A percentile compares a stretch with the other conserved stretches of the same genome.
phyloP scores from a whole-genome alignment of 2,329 filamentous ascomycete genomes.

The Hypoxylon sp. region DNA sequence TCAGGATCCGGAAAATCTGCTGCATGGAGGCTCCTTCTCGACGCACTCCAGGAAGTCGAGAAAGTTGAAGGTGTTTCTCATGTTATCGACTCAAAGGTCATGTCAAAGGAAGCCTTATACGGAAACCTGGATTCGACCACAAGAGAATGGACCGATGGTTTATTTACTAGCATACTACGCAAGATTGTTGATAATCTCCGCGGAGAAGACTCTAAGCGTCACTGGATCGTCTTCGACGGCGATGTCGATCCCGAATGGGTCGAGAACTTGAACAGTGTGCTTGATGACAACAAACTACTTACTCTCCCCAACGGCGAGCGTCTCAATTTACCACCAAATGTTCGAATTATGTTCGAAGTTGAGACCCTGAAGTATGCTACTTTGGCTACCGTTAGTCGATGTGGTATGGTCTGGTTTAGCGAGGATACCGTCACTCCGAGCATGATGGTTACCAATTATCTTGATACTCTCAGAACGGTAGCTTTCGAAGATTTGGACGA shows the following conservation, averaged over 20 bases:
- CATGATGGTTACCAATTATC: constrained; percentile 95
- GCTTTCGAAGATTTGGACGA: constrained; percentile 97
- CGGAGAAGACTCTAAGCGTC: constrained; percentile 95
- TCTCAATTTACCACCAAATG: constrained; percentile 92
- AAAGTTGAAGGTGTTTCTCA: constrained; percentile 94
- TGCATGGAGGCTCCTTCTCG: constrained; percentile 92
- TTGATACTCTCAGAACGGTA: constrained; percentile 84
- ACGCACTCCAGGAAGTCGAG: constrained; percentile 92
- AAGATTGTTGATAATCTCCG: constrained; percentile 99
- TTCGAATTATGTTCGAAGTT: constrained; percentile 99
- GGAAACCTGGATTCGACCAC: constrained; percentile 97
- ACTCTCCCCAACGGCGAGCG: constrained; percentile 98
- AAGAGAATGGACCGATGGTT: constrained; percentile 97
- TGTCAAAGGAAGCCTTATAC: constrained; percentile 98
- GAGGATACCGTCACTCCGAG: constrained; percentile 94
- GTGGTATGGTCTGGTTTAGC: constrained; percentile 99
- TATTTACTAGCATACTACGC: constrained; percentile 96
- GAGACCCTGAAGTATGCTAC: constrained; percentile 98
- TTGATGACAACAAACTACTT: constrained; percentile 98
- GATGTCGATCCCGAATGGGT: constrained; percentile 99
- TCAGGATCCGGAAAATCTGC: constrained; percentile 98
- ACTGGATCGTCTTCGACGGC: constrained; percentile 99
- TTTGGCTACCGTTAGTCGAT: constrained; percentile 98
- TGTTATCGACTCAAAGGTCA: constrained; percentile 99
- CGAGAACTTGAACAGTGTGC: constrained; percentile 98